Conservation (phyloP, 2,329 filamentous ascomycete species). For the Coniochaeta prunicola region DNA sequence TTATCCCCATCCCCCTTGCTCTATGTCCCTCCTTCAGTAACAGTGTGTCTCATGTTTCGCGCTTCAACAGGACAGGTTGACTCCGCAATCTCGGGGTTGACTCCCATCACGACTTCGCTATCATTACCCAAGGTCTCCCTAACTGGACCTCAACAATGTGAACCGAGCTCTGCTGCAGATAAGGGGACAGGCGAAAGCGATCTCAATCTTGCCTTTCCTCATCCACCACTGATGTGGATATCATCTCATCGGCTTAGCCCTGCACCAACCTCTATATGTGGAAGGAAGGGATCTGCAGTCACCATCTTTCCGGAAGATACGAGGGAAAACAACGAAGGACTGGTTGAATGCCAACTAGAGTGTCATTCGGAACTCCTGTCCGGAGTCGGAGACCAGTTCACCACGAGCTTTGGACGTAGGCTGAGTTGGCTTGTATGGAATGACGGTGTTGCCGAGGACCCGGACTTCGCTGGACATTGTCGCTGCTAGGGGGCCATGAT, state of each 20-base stretch:
- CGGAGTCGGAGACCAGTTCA: background rate
- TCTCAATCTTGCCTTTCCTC: background rate
- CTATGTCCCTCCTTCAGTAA: background rate
- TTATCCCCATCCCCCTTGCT: background rate
- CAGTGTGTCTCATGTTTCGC: background rate
- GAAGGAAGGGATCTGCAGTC: background rate
- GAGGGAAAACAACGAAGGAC: background rate
- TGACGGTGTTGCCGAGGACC: background rate
- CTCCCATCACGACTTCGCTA: background rate
- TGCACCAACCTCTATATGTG: background rate
- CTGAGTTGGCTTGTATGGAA: background rate
- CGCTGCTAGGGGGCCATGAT: too few relatives aligned
- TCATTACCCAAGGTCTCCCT: background rate
- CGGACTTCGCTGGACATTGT: background rate
- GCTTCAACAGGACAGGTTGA: background rate
- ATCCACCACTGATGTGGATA: background rate
- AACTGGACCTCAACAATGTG: background rate
- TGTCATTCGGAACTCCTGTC: background rate
- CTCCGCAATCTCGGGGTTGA: background rate
- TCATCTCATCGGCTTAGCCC: background rate
- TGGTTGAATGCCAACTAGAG: background rate
- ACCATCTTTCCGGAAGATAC: background rate
- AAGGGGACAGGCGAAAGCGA: background rate
- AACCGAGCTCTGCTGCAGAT: background rate
- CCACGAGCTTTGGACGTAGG: background rate